Evolutionary conservation across 2,329 filamentous ascomycete species (phyloP), one percentile per base, ranked within the genome.

Genomic region (Trichoderma semiorbis): DNA sequence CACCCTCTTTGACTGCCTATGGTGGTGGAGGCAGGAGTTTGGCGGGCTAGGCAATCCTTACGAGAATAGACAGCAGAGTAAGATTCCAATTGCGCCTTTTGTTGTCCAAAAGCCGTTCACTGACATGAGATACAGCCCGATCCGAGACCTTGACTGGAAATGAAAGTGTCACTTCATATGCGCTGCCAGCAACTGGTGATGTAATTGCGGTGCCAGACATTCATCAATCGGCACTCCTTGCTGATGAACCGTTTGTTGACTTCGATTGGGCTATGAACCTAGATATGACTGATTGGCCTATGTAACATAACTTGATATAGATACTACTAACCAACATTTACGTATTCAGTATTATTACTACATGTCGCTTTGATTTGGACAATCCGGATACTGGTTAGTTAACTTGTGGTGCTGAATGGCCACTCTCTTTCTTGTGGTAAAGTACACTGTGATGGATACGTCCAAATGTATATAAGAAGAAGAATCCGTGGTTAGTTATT

Each of bases 1-100:
- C 63, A 81, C 87, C 10, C 81, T 88, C 2, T 88, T 86, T 74
- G 86, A 88, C 76, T 85, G 84, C 61, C 83, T 87, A 24, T 88
- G 85, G 85, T 83, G 85, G 62, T 88, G 86, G 86, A 83, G 86
- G 66, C 82, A 85, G 64, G 84, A 87, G 75, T 85, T 76, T 68
- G 74, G 66, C 4, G 75, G 74, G 5, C 62, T 72, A 30, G 53
- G 72, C 21, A 76, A 71, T 55, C 75, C 75, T 3, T 76, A 74
- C 30, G 55, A 60, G 72, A 74, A 11, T 58, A 69, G 32, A 30
- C 70, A 63, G 18, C 62, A 70, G 53, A 61, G 55, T 71, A 71
- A 34, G 60, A 11, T 26, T 43, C 21, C 11, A 7, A n/a, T 47
- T 30, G 30, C 7, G 21, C 18, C 12, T 32, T 14, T 12, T 18